Evolutionary conservation across 2,329 filamentous ascomycete species (phyloP).

Genomic region (Botrytis byssoidea): DNA sequence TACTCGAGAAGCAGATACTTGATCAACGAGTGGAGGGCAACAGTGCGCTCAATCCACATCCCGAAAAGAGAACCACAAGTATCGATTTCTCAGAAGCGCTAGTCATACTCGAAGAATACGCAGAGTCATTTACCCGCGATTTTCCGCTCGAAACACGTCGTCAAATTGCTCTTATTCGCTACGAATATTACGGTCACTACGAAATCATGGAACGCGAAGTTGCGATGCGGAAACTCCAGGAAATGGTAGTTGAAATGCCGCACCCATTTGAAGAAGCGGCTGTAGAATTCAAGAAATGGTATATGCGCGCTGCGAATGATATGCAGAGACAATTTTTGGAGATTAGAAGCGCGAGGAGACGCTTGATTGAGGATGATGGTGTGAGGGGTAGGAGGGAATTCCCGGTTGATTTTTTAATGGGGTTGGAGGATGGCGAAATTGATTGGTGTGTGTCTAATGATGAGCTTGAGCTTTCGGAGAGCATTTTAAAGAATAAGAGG

Average conservation of each 20-base stretch:
- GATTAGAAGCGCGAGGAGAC: slow-evolving; percentile 7
- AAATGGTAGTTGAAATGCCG: neutral
- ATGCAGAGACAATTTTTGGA: slow-evolving; percentile 12
- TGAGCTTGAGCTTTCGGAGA: neutral
- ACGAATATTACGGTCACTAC: neutral
- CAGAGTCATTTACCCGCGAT: slow-evolving; percentile 13
- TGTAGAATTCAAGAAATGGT: neutral
- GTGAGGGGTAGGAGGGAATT: neutral
- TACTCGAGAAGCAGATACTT: neutral
- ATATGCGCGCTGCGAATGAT: neutral
- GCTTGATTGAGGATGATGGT: neutral
- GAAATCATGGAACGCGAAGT: neutral
- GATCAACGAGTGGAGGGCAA: too few relatives aligned
- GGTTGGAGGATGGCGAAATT: neutral
- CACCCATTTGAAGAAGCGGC: neutral
- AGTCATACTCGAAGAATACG: slow-evolving; percentile 8
- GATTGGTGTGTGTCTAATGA: neutral
- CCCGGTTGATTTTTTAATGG: neutral
- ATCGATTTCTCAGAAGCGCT: neutral
- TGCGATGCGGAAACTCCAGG: neutral
- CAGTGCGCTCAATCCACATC: too few relatives aligned
- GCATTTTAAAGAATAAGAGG: neutral
- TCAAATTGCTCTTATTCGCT: neutral
- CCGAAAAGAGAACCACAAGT: neutral
- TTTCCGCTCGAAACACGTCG: slow-evolving; percentile 1